Percentiles rank a stretch among this genome's conserved stretches.
Conservation (phyloP, 495 filamentous ascomycete species). For the Lophiotrema nucula region DNA sequence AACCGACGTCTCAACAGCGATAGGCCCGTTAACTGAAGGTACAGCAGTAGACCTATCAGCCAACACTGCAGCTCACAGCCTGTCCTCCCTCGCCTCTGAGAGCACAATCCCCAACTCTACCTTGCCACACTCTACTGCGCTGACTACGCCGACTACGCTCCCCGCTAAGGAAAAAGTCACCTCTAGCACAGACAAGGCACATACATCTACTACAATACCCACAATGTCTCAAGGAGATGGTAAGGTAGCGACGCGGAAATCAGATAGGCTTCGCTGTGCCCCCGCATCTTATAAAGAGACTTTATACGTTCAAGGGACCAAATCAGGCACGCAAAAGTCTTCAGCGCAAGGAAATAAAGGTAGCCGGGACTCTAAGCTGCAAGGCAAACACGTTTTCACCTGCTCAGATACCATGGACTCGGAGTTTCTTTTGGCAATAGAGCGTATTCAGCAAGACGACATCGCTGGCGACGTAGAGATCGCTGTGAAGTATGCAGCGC, state of each 20-base stretch:
- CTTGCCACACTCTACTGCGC: not conserved
- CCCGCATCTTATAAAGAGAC: not conserved
- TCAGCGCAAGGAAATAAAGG: not conserved
- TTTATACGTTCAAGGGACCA: not conserved
- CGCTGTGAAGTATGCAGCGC: not conserved
- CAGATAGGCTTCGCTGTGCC: not conserved
- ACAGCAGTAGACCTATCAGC: no score
- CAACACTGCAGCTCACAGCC: no score
- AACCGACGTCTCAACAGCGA: no score
- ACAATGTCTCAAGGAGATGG: not conserved
- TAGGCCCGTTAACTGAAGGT: no score
- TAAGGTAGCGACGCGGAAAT: not conserved
- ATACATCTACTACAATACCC: not conserved
- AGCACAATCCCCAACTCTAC: no score
- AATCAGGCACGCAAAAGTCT: not conserved
- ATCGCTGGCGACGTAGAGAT: not conserved
- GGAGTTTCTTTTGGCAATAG: not conserved
- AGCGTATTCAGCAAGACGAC: not conserved
- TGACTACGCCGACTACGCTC: not conserved
- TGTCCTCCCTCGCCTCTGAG: no score
- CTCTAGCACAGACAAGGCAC: not conserved
- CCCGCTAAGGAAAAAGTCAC: not conserved
- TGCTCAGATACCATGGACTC: not conserved
- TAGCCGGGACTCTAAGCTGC: not conserved
- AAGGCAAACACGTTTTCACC: not conserved